Evolutionary conservation across 2,329 filamentous ascomycete species (phyloP).

Genomic region (Mycosphaerella arachidis): DNA sequence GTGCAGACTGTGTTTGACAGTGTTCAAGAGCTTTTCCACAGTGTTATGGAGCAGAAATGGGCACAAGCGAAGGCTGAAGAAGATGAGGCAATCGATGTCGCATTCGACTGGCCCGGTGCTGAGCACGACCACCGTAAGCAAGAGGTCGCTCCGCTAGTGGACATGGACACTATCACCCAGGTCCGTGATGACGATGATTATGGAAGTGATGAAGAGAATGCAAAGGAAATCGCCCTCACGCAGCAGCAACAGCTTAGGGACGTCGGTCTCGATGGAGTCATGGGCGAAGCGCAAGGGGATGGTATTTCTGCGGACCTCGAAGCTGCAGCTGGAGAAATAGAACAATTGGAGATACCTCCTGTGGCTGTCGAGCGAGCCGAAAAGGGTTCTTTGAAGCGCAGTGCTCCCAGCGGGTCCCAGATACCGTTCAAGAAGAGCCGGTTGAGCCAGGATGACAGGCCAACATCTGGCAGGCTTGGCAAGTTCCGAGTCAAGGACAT

Average conservation of each 20-base stretch:
- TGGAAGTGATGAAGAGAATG: conserved; percentile 41
- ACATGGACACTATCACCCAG: conserved; percentile 57
- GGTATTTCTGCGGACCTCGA: conserved; percentile 18
- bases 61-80: conserved; percentile 5
- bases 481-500: conserved; percentile 27
- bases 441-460: conserved; percentile 5
- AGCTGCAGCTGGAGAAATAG: conserved; percentile 16
- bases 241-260: conserved; percentile 27
- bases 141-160: conserved; percentile 52
- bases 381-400: conserved; percentile 18
- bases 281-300: conserved; percentile 22
- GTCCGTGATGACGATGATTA: conserved; percentile 41
- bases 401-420: conserved; percentile 14
- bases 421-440: conserved; percentile 24
- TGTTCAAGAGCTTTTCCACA: conserved; percentile 79
- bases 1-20: conserved; percentile 79
- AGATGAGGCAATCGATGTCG: conserved; percentile 8
- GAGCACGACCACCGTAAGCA: conserved; percentile 7
- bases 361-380: conserved; percentile 6
- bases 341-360: conserved; percentile 4
- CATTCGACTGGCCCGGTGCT: conserved; percentile 5
- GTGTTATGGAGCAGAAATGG: conserved; percentile 26
- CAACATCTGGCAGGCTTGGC: conserved; percentile 15
- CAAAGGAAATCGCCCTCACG: conserved; percentile 31
- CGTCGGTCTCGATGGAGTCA: conserved; percentile 15